Evolutionary conservation across 2,329 filamentous ascomycete species (phyloP), one percentile per base, ranked within the genome.

Genomic region (Fusarium dimerum): DNA sequence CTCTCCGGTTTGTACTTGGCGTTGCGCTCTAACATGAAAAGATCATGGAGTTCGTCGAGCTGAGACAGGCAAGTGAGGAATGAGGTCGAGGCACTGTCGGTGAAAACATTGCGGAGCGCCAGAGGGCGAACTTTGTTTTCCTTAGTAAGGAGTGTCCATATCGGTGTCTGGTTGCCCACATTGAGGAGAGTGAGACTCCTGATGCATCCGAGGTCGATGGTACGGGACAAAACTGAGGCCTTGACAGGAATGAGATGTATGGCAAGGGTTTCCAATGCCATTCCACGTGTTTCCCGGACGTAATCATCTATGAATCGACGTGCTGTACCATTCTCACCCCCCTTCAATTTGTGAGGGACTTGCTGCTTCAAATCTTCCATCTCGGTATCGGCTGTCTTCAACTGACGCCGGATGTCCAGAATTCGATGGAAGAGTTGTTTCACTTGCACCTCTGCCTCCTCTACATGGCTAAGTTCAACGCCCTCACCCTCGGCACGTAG

Each of bases 201-300:
- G n/a, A 88, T 71, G 5, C 73, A 72, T n/a, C 72, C 73, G 4
- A 88, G 61, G 59, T 88, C 82, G 36, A 88, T 70, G 1, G 81
- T 80, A 29, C 76, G 74, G 16, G 74, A 78, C 9, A 88, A 63
- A 1, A 86, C 76, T 0, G 79, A 80, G 3, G 83, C 75, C 65
- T 81, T 84, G 59, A 85, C 74, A 0, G 85, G 85, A 34, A 88
- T 77, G 32, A 85, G 74, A 60, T 85, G 75, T 26, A 87, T 74
- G 49, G 75, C 75, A 16, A 88, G 72, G 2, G 74, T 75, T 46
- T 80, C 69, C 2, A 88, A 73, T 2, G 78, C 71, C 12, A 87
- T 69, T 2, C 85, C 85, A 57, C 85, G 76, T 2, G 82, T 85
- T 3, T 74, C 69, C 32, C 82, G 77, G 40, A 83, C 69, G 63